These are phyloP conservation scores for Ceratocystis papillata DNA, from an alignment of 2,329 filamentous ascomycete species.

Conservation along the genomic window DNA sequence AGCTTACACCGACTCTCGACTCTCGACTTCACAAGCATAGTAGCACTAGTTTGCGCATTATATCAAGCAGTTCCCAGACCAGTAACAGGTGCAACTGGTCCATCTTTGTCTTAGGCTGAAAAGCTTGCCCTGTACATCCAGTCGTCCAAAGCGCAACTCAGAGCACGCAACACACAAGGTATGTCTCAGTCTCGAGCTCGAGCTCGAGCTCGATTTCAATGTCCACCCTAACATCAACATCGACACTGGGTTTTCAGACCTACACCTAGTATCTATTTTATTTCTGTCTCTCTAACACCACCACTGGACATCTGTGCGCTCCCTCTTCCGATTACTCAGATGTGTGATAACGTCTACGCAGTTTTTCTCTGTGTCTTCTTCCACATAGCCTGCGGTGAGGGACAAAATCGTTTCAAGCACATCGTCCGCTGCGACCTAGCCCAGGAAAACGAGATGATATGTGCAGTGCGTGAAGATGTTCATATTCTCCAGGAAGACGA, in stretches of 20 bases:
- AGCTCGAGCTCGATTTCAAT: not conserved
- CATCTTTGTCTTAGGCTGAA: not conserved
- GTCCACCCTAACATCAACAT: too few species aligned
- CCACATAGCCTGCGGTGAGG: constrained; percentile 19
- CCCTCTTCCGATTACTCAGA: constrained; percentile 9
- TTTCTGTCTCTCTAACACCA: not conserved
- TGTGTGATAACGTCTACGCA: constrained; percentile 24
- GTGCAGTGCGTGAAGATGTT: constrained; percentile 19
- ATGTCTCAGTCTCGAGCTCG: constrained; percentile 13
- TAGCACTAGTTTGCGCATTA: not conserved
- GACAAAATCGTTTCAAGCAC: constrained; percentile 21
- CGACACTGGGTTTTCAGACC: not conserved
- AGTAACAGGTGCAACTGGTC: not conserved
- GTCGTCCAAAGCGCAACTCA: not conserved
- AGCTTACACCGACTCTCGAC: not conserved
- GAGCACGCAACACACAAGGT: constrained; percentile 9
- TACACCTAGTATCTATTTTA: not conserved
- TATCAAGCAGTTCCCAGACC: not conserved
- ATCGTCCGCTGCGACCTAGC: constrained; percentile 21
- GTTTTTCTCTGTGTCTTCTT: constrained; percentile 22
- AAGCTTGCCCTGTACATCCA: constrained; percentile 9
- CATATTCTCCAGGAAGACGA: constrained; percentile 23
- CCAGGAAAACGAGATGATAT: constrained; percentile 15
- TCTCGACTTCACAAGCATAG: not conserved
- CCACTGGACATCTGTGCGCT: not conserved